Percentiles rank a stretch among this genome's conserved stretches.
Evolutionary conservation across 2,329 filamentous ascomycete species (phyloP).

Genomic region (Beauveria pseudobassiana): DNA sequence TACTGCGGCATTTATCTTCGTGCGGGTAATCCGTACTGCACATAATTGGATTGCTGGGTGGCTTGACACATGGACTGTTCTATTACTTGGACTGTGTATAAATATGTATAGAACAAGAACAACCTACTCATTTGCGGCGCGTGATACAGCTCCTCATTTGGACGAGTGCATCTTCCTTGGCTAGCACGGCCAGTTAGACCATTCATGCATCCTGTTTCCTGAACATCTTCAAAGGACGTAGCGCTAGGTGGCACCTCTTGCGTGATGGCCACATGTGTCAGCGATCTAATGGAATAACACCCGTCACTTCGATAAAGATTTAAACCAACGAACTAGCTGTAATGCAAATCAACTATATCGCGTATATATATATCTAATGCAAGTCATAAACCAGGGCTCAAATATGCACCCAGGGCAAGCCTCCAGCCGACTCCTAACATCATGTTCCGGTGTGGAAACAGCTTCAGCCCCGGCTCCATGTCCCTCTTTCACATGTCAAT

Average conservation of each 20-base stretch:
- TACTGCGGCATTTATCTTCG: conserved; percentile 4
- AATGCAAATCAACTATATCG: neutral
- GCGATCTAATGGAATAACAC: neutral
- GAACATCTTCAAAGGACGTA: neutral
- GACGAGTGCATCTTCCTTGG: neutral
- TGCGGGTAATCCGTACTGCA: neutral
- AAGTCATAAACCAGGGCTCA: neutral
- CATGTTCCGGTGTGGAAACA: neutral
- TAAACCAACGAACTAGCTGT: neutral
- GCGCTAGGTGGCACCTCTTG: neutral
- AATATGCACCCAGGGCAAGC: neutral
- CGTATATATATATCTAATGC: neutral
- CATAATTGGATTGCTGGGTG: neutral
- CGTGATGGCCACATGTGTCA: neutral
- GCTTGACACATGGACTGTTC: neutral
- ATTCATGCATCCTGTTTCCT: no score
- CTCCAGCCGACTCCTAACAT: neutral
- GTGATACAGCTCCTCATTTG: conserved; percentile 5
- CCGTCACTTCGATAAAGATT: neutral
- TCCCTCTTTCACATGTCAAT: conserved; percentile 11
- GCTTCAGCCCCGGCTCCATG: neutral
- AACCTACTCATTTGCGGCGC: neutral
- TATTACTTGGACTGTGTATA: neutral
- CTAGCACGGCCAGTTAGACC: neutral
- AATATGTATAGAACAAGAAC: no score